phyloP scores from a whole-genome alignment of 495 filamentous ascomycete genomes.

The Trypethelium eluteriae region DNA sequence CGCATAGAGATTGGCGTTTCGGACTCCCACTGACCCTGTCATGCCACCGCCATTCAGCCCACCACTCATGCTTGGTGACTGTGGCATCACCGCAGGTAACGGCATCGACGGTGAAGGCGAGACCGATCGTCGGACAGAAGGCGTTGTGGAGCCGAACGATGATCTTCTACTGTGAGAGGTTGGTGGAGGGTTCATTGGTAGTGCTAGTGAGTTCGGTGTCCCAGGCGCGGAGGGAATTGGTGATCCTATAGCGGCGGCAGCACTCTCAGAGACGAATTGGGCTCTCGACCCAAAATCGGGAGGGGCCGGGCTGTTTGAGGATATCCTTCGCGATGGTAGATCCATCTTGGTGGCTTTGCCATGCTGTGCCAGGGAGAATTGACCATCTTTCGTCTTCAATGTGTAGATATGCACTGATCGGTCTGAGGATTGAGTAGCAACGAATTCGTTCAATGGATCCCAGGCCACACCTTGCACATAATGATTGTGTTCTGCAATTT shows the following conservation, averaged over 20 bases:
- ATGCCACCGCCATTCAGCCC: conserved; percentile 38
- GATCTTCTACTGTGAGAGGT: conserved; percentile 87
- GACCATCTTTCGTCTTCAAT: conserved; percentile 91
- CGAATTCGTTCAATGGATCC: conserved; percentile 97
- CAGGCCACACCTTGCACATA: conserved; percentile 98
- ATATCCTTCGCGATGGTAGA: conserved; percentile 78
- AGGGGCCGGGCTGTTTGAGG: conserved; percentile 87
- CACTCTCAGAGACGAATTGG: conserved; percentile 51
- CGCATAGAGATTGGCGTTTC: conserved; percentile 87
- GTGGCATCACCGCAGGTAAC: conserved; percentile 91
- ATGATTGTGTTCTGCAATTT: conserved; percentile 98
- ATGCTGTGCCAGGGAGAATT: conserved; percentile 77
- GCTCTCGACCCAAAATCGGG: conserved; percentile 58
- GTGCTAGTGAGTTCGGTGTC: conserved; percentile 79
- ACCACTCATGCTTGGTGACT: conserved; percentile 66
- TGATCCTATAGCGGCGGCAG: conserved; percentile 59
- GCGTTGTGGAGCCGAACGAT: conserved; percentile 79
- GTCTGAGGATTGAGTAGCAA: conserved; percentile 96
- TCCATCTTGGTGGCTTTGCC: conserved; percentile 79
- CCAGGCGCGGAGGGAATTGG: conserved; percentile 87
- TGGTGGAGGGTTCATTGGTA: conserved; percentile 95
- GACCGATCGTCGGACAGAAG: conserved; percentile 73
- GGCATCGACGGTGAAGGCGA: conserved; percentile 95
- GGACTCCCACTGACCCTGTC: conserved; percentile 56
- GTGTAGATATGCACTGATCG: conserved; percentile 96